Percentiles rank a stretch among this genome's conserved stretches.
phyloP scores from a whole-genome alignment of 805 yeast genomes.

The Diddensiella santjacobensis region DNA sequence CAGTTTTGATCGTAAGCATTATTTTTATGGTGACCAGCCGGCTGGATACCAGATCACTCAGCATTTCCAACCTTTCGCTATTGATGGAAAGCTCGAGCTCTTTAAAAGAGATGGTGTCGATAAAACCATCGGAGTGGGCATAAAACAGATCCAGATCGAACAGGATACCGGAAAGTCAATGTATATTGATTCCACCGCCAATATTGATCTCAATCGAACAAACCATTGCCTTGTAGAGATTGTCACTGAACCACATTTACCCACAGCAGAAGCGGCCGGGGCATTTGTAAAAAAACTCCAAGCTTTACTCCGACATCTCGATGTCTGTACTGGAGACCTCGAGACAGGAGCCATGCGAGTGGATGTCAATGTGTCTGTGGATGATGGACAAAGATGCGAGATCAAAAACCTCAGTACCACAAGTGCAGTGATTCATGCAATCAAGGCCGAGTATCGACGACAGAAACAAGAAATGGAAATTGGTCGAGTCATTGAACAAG shows the following conservation, averaged over 20 bases:
- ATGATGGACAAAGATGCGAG: conserved; percentile 68
- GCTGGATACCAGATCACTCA: conserved; percentile 95
- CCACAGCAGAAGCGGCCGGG: conserved; percentile 59
- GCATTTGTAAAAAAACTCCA: conserved; percentile 81
- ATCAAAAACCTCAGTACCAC: conserved; percentile 85
- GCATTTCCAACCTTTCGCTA: conserved; percentile 74
- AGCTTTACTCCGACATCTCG: conserved; percentile 59
- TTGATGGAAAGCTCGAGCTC: conserved; percentile 55
- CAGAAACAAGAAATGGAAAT: conserved; percentile 51
- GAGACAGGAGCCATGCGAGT: conserved; percentile 95
- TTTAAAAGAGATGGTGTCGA: conserved; percentile 49
- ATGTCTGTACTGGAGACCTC: conserved; percentile 82
- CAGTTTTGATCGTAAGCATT: conserved; percentile 89
- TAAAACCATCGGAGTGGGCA: conserved; percentile 45
- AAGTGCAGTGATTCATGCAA: conserved; percentile 72
- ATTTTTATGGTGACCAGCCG: conserved; percentile 95
- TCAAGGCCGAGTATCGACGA: conserved; percentile 64
- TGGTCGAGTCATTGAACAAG: conserved; percentile 41
- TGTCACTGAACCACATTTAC: conserved; percentile 87
- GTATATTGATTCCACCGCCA: conserved; percentile 43
- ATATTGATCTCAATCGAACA: conserved; percentile 78
- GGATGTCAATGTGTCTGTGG: conserved; percentile 87
- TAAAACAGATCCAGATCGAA: conserved; percentile 84
- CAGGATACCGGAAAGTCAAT: conserved; percentile 89
- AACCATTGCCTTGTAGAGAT: conserved; percentile 85